Base-by-base conservation (phyloP, 768 basidiomycete species). In the Auriscalpium orientale region DNA sequence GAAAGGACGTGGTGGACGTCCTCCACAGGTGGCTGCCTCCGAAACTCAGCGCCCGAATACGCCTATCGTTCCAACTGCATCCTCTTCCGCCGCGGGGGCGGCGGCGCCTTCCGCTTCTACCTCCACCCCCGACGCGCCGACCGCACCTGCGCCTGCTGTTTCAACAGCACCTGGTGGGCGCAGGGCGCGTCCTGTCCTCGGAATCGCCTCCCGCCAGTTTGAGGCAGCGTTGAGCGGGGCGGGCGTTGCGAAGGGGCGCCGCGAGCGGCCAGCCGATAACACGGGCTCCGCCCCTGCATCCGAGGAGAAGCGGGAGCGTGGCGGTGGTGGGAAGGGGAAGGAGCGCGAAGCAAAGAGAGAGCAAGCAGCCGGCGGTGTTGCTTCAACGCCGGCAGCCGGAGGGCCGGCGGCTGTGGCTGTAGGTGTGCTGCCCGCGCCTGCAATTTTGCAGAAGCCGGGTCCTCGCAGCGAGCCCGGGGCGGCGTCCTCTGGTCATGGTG, bases 161-260 rank as follows among this genome's bases (percentile, higher is more conserved):
- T 56, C 72, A 8, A 53, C 65, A 12, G 48, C 74, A 2, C 76
- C 80, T 21, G 76, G 81, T 35, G 58, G 10, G 0, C 46, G 52
- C 0, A 6, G 52, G 15, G 15, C 52, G 5, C 79, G 86, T 7
- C 84, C 85, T 1, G 74, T 85, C 10, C 69, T 89, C 35, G 85
- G 85, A 0, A 65, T 85, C 8, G 83, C 76, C 0, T 82, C 81
- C 3, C 76, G 87, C 12, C 84, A 88, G 13, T 84, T 90, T 52
- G 86, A 88, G 61, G 86, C 82, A 8, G 88, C 88, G 8, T 68
- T 90, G 33, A 87, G 69, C 55, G 82, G 84, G 0, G 81, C 82
- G 0, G 83, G 82, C 6, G 80, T 82, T 4, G 67, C 75, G n/a
- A 71, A 75, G 22, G 66, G 45, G 38, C 56, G 51, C 20, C 60